Evolutionary conservation across 2,329 filamentous ascomycete species (phyloP).

Genomic region (Allantophomopsis lycopodina): DNA sequence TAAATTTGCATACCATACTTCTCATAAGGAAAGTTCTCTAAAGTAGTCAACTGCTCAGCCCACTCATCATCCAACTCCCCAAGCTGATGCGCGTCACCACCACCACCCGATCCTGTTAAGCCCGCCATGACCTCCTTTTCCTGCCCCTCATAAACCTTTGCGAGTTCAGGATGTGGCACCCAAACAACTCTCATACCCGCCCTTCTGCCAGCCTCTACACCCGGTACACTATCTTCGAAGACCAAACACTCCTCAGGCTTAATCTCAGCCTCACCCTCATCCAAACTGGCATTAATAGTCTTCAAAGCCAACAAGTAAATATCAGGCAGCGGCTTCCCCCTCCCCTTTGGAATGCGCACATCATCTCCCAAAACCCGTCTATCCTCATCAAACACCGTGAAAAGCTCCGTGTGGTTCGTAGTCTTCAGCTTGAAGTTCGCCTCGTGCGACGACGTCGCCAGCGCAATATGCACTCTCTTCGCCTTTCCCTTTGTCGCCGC

Average conservation of each 20-base stretch:
- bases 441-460: conserved; percentile 57
- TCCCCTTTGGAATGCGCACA: conserved; percentile 55
- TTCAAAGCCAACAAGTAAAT: conserved; percentile 82
- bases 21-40: conserved; percentile 42
- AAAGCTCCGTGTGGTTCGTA: conserved; percentile 39
- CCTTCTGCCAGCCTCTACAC: conserved; percentile 78
- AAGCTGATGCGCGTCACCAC: background rate
- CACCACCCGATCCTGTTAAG: conserved; percentile 23
- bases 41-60: conserved; percentile 36
- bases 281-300: conserved; percentile 66
- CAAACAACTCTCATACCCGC: conserved; percentile 93
- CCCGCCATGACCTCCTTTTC: conserved; percentile 79
- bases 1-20: conserved; percentile 34
- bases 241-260: conserved; percentile 81
- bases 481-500: conserved; percentile 10
- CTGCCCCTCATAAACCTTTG: conserved; percentile 60
- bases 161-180: conserved; percentile 72
- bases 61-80: conserved; percentile 43
- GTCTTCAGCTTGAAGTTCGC: conserved; percentile 23
- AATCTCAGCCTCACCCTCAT: conserved; percentile 48
- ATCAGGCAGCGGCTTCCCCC: conserved; percentile 91
- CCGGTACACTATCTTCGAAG: conserved; percentile 90
- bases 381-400: conserved; percentile 51
- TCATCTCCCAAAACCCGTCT: conserved; percentile 81
- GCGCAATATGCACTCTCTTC: conserved; percentile 52